These are phyloP conservation scores for Cercospora zeae-maydis DNA, from an alignment of 2,329 filamentous ascomycete genomes.

Conservation along the genomic window DNA sequence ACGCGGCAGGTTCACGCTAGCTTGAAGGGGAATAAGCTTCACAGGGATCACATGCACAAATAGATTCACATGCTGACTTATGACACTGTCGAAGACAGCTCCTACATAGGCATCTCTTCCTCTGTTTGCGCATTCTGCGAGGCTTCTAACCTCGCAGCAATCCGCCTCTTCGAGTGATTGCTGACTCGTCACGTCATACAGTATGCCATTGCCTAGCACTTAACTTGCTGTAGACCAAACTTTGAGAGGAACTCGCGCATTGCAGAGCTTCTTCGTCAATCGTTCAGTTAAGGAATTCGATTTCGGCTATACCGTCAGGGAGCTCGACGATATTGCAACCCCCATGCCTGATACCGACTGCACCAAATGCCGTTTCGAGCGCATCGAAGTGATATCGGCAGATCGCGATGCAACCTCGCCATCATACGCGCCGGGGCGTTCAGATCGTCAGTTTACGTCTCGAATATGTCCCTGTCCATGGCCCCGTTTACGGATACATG, in stretches of 20 bases:
- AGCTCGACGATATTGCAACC: background rate
- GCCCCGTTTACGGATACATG: no score
- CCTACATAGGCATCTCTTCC: no score
- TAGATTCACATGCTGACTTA: background rate
- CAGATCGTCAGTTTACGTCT: background rate
- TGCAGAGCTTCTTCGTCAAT: background rate
- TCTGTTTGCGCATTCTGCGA: no score
- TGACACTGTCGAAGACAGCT: no score
- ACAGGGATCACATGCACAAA: background rate
- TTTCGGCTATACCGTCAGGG: background rate
- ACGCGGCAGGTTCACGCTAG: slow-evolving; percentile 1
- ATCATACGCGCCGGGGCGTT: background rate
- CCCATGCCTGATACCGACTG: background rate
- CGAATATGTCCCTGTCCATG: background rate
- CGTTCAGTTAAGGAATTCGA: background rate
- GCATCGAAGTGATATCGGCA: background rate
- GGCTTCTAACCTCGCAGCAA: no score
- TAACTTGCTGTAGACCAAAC: no score
- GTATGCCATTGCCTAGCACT: no score
- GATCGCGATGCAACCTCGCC: background rate
- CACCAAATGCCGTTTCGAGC: background rate
- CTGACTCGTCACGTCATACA: no score
- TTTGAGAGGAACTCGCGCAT: no score
- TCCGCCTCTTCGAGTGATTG: no score
- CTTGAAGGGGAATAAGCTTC: background rate